Percentiles rank a stretch among this genome's conserved stretches.
Evolutionary conservation across 441 rosid genomes (phyloP).

Genomic region (Croton laevigatus): DNA sequence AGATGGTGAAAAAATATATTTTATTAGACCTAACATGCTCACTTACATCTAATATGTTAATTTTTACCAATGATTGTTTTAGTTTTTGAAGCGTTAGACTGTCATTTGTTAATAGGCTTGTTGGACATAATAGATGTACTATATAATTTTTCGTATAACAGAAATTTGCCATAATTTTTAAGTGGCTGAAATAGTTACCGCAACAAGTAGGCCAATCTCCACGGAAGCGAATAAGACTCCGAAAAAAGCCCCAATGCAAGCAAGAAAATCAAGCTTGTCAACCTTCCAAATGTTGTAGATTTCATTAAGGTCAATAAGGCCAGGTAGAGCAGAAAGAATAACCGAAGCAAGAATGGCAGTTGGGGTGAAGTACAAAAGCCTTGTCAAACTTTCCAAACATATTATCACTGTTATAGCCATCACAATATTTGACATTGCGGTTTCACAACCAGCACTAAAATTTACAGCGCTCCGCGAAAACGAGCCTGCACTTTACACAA

Average conservation of each 20-base stretch:
- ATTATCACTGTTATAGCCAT: conserved; percentile 75
- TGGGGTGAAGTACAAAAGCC: conserved; percentile 76
- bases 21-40: too few species aligned
- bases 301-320: conserved; percentile 59
- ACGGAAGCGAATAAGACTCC: conserved; percentile 81
- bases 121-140: too few species aligned
- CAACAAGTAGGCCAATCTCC: conserved; percentile 78
- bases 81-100: too few species aligned
- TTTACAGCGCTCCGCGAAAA: conserved; percentile 91
- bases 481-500: conserved; percentile 48
- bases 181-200: conserved; percentile 63
- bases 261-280: conserved; percentile 84
- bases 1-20: too few species aligned
- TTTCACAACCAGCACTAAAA: conserved; percentile 79
- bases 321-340: conserved; percentile 81
- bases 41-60: too few species aligned
- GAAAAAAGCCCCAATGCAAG: conserved; percentile 75
- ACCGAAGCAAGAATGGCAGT: conserved; percentile 74
- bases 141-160: too few species aligned
- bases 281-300: conserved; percentile 69
- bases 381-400: conserved; percentile 56
- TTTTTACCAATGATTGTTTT: too few species aligned
- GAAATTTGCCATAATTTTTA: too few species aligned
- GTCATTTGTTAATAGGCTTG: too few species aligned
- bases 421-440: conserved; percentile 73